A percentile compares a stretch with the other conserved stretches of the same genome.
Evolutionary conservation across 2,329 filamentous ascomycete genomes (phyloP).

Genomic region (Apiospora kogelbergensis): DNA sequence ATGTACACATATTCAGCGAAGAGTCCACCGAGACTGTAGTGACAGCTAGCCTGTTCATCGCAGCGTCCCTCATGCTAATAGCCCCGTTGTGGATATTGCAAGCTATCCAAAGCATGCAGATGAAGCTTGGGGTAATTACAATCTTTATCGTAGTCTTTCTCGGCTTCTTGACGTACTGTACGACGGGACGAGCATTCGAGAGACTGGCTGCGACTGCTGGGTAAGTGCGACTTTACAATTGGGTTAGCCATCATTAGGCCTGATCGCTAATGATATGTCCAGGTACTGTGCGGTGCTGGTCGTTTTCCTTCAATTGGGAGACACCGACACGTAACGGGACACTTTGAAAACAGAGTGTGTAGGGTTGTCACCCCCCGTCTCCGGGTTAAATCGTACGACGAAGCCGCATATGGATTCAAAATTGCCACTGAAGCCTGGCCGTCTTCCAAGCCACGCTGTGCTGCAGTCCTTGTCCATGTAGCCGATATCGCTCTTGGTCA

Average conservation of each 20-base stretch:
- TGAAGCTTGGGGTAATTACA: neutral
- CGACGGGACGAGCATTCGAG: neutral
- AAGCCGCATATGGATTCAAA: too few species aligned
- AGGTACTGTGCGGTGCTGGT: neutral
- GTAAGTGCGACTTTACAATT: neutral
- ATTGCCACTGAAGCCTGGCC: too few species aligned
- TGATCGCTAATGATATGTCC: neutral
- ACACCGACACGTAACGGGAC: neutral
- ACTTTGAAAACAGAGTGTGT: too few species aligned
- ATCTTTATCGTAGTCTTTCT: neutral
- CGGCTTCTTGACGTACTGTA: neutral
- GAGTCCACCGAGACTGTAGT: neutral
- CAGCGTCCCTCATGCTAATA: neutral
- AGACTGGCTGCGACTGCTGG: constrained; percentile 3
- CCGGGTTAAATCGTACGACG: too few species aligned
- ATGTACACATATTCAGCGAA: neutral
- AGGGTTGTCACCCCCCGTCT: too few species aligned
- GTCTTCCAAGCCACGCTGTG: too few species aligned
- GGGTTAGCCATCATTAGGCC: accelerated
- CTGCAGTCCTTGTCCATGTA: too few species aligned
- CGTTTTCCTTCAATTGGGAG: neutral
- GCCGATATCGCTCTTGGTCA: too few species aligned
- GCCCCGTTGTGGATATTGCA: neutral
- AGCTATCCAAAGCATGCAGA: neutral
- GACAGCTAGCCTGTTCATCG: neutral